Percentiles rank a stretch among this genome's conserved stretches.
Conservation (phyloP, 768 basidiomycete species). For the Podaxis sp. region DNA sequence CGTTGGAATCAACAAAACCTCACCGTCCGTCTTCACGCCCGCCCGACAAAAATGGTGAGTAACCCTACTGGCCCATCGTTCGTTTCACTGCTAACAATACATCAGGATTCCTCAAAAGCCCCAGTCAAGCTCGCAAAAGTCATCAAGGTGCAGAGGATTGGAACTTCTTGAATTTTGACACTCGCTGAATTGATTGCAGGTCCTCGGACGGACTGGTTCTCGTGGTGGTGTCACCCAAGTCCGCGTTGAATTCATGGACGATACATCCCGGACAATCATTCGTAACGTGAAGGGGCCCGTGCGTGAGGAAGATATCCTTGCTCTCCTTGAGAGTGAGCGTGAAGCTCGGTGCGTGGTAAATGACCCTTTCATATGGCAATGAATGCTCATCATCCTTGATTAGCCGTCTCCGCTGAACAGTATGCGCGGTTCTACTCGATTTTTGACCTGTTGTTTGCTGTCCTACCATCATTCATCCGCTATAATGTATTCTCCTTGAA, state of each 20-base stretch:
- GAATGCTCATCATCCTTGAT: background rate
- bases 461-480: slow-evolving; percentile 6
- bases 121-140: slow-evolving; percentile 98
- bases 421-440: background rate
- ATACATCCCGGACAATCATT: slow-evolving; percentile 92
- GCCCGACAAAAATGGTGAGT: slow-evolving; percentile 35
- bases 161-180: slow-evolving; percentile 2
- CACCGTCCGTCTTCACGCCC: slow-evolving; percentile 21
- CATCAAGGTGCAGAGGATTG: slow-evolving; percentile 67
- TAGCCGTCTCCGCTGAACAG: slow-evolving; percentile 40
- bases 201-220: slow-evolving; percentile 97
- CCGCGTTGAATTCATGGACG: slow-evolving; percentile 99
- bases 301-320: slow-evolving; percentile 92
- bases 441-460: slow-evolving; percentile 2
- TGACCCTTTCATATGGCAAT: background rate
- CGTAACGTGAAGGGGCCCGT: slow-evolving; percentile 99
- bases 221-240: slow-evolving; percentile 99
- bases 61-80: background rate
- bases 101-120: slow-evolving; percentile 84
- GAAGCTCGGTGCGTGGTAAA: slow-evolving; percentile 86
- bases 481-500: slow-evolving; percentile 13
- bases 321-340: slow-evolving; percentile 96
- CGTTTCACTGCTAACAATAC: slow-evolving; percentile 12
- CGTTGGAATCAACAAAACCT: slow-evolving; percentile 30
- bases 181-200: slow-evolving; percentile 44